A percentile compares a stretch with the other conserved stretches of the same genome.
Evolutionary conservation across 768 basidiomycete species (phyloP).

Genomic region (Serendipita sp.): DNA sequence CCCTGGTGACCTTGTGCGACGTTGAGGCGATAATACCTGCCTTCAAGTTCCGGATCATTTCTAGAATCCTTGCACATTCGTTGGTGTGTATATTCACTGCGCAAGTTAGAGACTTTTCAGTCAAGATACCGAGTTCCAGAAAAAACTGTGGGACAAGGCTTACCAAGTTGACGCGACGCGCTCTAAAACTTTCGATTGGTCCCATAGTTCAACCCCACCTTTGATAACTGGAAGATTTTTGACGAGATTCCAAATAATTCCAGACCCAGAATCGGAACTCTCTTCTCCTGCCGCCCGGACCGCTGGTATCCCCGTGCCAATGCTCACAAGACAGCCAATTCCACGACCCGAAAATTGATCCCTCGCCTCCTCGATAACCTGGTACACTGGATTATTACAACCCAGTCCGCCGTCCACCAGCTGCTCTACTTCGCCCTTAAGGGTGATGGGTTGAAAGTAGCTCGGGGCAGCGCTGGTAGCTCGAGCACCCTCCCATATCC

Average conservation of each 20-base stretch:
- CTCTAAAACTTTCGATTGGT: neutral
- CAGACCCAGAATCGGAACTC: neutral
- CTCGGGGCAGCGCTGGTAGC: slow-evolving; percentile 11
- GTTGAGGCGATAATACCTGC: neutral
- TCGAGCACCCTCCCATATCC: slow-evolving; percentile 11
- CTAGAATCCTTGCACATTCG: neutral
- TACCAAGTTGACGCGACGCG: neutral
- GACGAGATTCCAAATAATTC: neutral
- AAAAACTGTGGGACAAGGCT: no score
- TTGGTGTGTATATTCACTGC: neutral
- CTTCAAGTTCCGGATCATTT: neutral
- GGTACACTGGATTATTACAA: neutral
- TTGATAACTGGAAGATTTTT: neutral
- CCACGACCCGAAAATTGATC: neutral
- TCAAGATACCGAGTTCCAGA: neutral
- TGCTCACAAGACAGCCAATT: neutral
- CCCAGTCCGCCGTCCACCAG: slow-evolving; percentile 9
- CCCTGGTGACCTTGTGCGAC: neutral
- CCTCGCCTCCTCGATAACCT: neutral
- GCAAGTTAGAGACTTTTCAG: neutral
- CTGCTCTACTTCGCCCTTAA: slow-evolving; percentile 8
- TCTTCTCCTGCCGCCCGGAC: neutral
- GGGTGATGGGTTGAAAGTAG: slow-evolving; percentile 12
- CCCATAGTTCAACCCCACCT: neutral
- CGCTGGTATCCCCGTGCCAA: neutral